These are phyloP conservation scores for Tolypocladium inflatum DNA, from an alignment of 2,329 filamentous ascomycete genomes.

Conservation along the genomic window DNA sequence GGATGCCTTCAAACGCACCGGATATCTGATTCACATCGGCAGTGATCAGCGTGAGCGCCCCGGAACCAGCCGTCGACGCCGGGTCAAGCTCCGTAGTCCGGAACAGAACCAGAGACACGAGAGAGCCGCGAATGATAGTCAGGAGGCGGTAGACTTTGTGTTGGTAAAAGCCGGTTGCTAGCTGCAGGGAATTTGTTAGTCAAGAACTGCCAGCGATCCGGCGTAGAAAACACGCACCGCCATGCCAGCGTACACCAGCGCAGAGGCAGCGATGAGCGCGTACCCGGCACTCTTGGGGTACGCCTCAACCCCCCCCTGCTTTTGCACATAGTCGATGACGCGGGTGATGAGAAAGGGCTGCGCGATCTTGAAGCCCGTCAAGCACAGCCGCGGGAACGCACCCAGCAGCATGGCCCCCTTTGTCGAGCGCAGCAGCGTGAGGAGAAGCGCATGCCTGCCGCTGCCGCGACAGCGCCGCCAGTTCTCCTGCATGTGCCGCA, in stretches of 20 bases:
- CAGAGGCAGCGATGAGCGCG: slow-evolving; percentile 9
- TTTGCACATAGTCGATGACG: background rate
- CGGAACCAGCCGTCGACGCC: slow-evolving; percentile 20
- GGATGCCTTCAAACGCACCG: slow-evolving; percentile 22
- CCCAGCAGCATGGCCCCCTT: background rate
- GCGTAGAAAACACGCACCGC: slow-evolving; percentile 3
- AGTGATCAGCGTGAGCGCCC: slow-evolving; percentile 33
- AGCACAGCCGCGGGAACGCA: slow-evolving; percentile 5
- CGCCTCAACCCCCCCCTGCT: background rate
- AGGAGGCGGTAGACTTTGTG: slow-evolving; percentile 16
- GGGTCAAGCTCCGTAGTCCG: slow-evolving; percentile 14
- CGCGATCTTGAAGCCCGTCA: slow-evolving; percentile 12
- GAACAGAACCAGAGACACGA: slow-evolving; percentile 17
- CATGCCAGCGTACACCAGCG: slow-evolving; percentile 7
- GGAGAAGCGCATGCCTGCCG: background rate
- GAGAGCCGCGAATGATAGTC: slow-evolving; percentile 18
- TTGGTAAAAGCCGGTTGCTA: slow-evolving; percentile 11
- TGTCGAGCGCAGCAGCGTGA: background rate
- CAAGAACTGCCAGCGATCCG: background rate
- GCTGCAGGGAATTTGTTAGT: slow-evolving; percentile 1
- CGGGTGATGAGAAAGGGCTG: slow-evolving; percentile 12
- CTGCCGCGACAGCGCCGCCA: background rate
- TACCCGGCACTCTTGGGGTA: slow-evolving; percentile 5
- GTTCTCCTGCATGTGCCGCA: background rate
- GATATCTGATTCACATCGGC: slow-evolving; percentile 32